Base-by-base conservation (phyloP, 306 rosid species). In the Luffa aegyptiaca region DNA sequence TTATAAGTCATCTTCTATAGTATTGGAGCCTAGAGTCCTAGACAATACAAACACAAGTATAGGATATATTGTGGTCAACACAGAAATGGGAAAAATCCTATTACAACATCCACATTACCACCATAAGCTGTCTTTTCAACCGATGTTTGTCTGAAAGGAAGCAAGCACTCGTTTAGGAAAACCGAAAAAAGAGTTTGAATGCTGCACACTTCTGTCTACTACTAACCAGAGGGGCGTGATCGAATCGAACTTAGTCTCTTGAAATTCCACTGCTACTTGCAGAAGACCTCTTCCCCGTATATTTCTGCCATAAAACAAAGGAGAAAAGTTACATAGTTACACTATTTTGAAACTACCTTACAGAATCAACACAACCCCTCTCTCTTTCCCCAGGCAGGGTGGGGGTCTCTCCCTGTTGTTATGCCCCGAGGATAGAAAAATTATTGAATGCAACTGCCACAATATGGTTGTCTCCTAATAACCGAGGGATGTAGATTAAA, bases 201-300 rank as follows among this genome's bases (percentile, higher is more conserved):
- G 66, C 84, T 78, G 70, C 75, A 61, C 76, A 49, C 76, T 84
- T 85, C 82, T 80, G 69, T 75, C 77, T 72, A 72, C 42, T 71
- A 64, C 53, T 79, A 78, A 80, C 57, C 44, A 74, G 79, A 78
- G 57, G 81, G 52, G 14, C 8, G 20, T 18, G 35, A 68, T 48
- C 31, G 4, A 39, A 26, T 26, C 31, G 0, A 51, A 46, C 78
- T 83, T 88, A 89, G 86, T 85, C 82, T 75, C 83, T 56, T 12
- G 70, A 77, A 42, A 45, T 16, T 83, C 85, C 85, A 75, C 88
- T 81, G 79, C 87, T 86, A 55, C 84, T 77, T 11, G 83, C 80
- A 58, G 77, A 86, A 39, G 81, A 68, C 82, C 81, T 82, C 83
- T 84, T 88, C 56, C 90, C 88, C 0, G 86, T 53, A 79, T 91